Percentiles rank a stretch among this genome's conserved stretches.
These are phyloP conservation scores for Colletotrichum sojae DNA, from an alignment of 2,329 filamentous ascomycete species.

Conservation along the genomic window DNA sequence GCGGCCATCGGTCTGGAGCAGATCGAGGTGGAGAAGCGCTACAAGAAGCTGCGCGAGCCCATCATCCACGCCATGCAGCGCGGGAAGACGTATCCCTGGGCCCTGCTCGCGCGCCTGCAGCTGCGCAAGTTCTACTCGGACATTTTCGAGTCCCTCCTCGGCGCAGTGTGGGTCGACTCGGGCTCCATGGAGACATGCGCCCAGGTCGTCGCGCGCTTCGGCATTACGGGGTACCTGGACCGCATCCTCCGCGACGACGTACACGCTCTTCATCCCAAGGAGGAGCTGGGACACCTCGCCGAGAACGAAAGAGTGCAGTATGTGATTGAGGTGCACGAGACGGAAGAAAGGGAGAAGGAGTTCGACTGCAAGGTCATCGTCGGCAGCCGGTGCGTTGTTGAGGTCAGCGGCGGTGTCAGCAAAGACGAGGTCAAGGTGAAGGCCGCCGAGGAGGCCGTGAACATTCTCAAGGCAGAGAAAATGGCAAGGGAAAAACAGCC, in stretches of 20 bases:
- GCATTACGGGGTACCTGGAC: constrained; percentile 74
- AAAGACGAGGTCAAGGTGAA: constrained; percentile 68
- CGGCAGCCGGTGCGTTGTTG: constrained; percentile 60
- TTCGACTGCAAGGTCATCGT: constrained; percentile 65
- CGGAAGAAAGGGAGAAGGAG: constrained; percentile 43
- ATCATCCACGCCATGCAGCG: constrained; percentile 66
- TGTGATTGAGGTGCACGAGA: constrained; percentile 49
- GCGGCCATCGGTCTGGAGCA: constrained; percentile 63
- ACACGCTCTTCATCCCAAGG: constrained; percentile 75
- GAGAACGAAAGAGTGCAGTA: constrained; percentile 69
- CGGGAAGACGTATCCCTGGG: constrained; percentile 81
- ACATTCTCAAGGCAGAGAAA: constrained; percentile 47
- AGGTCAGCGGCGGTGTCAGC: constrained; percentile 61
- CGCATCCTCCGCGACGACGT: constrained; percentile 73
- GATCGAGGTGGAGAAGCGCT: constrained; percentile 58
- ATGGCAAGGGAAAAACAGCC: background rate
- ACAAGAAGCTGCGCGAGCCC: constrained; percentile 60
- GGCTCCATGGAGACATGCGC: constrained; percentile 74
- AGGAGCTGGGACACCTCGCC: constrained; percentile 74
- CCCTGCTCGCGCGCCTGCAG: constrained; percentile 73
- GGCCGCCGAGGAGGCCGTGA: constrained; percentile 68
- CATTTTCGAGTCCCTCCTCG: constrained; percentile 84
- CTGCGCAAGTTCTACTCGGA: constrained; percentile 87
- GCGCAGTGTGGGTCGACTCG: constrained; percentile 87
- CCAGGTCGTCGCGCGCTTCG: constrained; percentile 72